phyloP scores from a whole-genome alignment of 2,329 filamentous ascomycete genomes.

The Botrytis tulipae region DNA sequence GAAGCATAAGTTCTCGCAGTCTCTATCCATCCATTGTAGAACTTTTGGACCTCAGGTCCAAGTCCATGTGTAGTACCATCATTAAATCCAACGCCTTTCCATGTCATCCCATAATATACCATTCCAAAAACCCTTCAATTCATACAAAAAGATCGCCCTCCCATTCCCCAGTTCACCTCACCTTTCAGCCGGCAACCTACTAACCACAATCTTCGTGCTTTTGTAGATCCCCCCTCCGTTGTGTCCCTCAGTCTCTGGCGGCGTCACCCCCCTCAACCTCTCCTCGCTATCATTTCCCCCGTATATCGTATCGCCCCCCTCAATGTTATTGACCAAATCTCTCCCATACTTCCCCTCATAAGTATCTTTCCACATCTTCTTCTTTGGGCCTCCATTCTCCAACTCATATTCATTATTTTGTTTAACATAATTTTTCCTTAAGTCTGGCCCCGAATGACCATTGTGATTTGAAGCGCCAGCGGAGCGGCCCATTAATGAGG shows the following conservation, averaged over 20 bases:
- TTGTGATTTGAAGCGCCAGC: not conserved
- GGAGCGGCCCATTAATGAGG: slow-evolving; percentile 4
- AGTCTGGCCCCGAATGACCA: not conserved
- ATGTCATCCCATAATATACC: not conserved
- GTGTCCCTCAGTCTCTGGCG: not conserved
- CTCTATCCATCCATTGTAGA: not conserved
- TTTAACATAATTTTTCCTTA: not conserved
- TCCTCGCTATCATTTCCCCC: slow-evolving; percentile 5
- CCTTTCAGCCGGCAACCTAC: not conserved
- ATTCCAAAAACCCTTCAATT: not conserved
- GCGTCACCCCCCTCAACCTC: not conserved
- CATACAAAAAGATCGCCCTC: not conserved
- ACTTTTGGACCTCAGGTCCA: not conserved
- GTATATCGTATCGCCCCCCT: not conserved
- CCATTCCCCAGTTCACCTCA: not conserved
- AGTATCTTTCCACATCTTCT: not conserved
- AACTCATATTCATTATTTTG: slow-evolving; percentile 11
- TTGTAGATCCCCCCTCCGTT: not conserved
- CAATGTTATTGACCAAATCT: slow-evolving; percentile 1
- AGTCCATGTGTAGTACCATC: not conserved
- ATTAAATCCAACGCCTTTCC: not conserved
- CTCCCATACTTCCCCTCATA: slow-evolving; percentile 9
- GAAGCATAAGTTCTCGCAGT: not conserved
- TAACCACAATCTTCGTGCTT: slow-evolving; percentile 7
- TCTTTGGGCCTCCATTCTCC: not conserved